These are phyloP conservation scores for Adansonia madagascariensis DNA, from an alignment of 441 rosid species.

Conservation along the genomic window DNA sequence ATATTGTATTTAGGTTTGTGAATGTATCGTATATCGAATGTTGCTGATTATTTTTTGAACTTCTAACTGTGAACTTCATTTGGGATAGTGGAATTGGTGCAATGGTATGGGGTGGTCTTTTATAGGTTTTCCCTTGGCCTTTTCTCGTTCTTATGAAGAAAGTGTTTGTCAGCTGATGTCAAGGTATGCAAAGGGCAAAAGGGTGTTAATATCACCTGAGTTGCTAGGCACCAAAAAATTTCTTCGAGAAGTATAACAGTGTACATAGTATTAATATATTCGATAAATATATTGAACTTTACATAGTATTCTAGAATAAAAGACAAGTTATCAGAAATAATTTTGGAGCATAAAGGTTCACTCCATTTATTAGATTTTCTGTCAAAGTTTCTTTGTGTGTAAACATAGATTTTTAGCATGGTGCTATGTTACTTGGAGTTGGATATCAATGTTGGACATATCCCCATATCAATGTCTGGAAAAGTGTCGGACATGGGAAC, in stretches of 20 bases:
- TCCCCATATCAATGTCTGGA: too few species aligned
- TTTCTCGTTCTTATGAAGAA: not conserved
- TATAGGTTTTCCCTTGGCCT: constrained; percentile 9
- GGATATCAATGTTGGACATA: too few species aligned
- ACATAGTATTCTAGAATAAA: too few species aligned
- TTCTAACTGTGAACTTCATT: not conserved
- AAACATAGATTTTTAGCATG: not conserved
- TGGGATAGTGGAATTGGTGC: not conserved
- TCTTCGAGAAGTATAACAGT: too few species aligned
- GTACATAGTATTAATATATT: too few species aligned
- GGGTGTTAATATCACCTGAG: constrained; percentile 7
- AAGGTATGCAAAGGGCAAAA: not conserved
- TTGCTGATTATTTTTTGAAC: not conserved
- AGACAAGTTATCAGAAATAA: too few species aligned
- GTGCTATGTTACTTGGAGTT: not conserved
- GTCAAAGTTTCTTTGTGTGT: too few species aligned
- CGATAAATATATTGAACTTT: too few species aligned
- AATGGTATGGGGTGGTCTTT: not conserved
- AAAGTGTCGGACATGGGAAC: too few species aligned
- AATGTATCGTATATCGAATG: not conserved
- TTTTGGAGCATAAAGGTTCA: too few species aligned
- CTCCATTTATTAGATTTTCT: too few species aligned
- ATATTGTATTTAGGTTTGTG: not conserved
- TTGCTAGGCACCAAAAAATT: not conserved
- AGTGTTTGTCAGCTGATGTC: not conserved